Evolutionary conservation across 441 rosid genomes (phyloP).

Genomic region (Croton laevigatus): DNA sequence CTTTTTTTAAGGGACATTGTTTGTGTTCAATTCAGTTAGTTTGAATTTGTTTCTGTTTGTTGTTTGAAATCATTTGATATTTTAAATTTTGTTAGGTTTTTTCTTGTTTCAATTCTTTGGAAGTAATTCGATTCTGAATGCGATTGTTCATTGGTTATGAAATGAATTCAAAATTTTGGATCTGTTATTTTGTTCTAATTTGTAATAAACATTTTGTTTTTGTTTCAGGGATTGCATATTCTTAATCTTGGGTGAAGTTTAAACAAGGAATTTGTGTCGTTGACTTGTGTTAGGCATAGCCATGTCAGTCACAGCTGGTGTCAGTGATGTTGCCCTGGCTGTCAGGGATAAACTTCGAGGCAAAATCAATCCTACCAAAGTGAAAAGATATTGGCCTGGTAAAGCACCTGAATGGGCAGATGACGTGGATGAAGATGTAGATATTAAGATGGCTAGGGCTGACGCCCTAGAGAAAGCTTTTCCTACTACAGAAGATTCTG

Average conservation of each 20-base stretch:
- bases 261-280: background rate
- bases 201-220: background rate
- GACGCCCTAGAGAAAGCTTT: constrained; percentile 65
- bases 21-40: background rate
- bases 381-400: constrained; percentile 90
- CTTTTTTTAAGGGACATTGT: background rate
- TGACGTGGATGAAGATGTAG: constrained; percentile 72
- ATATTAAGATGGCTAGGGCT: constrained; percentile 54
- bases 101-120: background rate
- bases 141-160: background rate
- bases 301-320: constrained; percentile 92
- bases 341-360: constrained; percentile 70
- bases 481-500: constrained; percentile 43
- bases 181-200: background rate
- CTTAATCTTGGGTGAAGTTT: background rate
- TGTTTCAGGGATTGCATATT: background rate
- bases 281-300: background rate
- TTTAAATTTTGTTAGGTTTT: background rate
- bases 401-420: constrained; percentile 93
- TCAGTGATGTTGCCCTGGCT: constrained; percentile 51
- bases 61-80: background rate
- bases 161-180: background rate
- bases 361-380: constrained; percentile 75
- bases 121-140: background rate
- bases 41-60: background rate